Evolutionary conservation across 345 rosid genomes (phyloP).

Genomic region (Boechera stricta): DNA sequence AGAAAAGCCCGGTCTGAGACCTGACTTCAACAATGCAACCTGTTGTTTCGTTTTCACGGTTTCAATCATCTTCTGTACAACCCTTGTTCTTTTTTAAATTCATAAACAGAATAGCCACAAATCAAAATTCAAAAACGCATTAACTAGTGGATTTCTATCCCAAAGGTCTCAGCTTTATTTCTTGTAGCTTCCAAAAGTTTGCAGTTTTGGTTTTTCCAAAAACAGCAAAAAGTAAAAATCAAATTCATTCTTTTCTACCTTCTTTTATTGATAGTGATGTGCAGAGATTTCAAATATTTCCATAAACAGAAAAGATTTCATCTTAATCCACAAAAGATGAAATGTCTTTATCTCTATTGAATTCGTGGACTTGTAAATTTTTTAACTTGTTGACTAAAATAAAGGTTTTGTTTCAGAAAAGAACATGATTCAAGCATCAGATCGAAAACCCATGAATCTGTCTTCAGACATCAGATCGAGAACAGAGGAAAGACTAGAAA

Average conservation of each 20-base stretch:
- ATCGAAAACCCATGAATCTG: too few relatives aligned
- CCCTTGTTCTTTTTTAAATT: conserved; percentile 62
- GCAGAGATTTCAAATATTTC: conserved; percentile 27
- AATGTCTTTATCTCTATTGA: conserved; percentile 30
- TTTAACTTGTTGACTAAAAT: conserved; percentile 16
- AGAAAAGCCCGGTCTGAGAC: conserved; percentile 68
- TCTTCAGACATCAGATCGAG: too few relatives aligned
- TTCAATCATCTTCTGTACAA: conserved; percentile 77
- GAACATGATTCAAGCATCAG: too few relatives aligned
- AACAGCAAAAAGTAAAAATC: conserved; percentile 21
- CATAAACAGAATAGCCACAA: background rate
- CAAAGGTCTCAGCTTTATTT: conserved; percentile 25
- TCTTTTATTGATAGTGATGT: conserved; percentile 16
- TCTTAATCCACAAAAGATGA: conserved; percentile 26
- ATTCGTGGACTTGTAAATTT: background rate
- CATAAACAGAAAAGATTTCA: conserved; percentile 27
- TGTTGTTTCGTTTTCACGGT: conserved; percentile 66
- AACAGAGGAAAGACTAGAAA: too few relatives aligned
- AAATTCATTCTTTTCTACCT: conserved; percentile 5
- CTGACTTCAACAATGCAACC: conserved; percentile 52
- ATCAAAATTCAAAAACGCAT: background rate
- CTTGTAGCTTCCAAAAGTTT: background rate
- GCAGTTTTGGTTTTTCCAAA: conserved; percentile 33
- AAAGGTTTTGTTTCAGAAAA: background rate
- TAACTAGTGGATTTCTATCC: background rate